Evolutionary conservation across 306 rosid genomes (phyloP), one percentile per base, ranked within the genome.

Genomic region (Glycine soja): DNA sequence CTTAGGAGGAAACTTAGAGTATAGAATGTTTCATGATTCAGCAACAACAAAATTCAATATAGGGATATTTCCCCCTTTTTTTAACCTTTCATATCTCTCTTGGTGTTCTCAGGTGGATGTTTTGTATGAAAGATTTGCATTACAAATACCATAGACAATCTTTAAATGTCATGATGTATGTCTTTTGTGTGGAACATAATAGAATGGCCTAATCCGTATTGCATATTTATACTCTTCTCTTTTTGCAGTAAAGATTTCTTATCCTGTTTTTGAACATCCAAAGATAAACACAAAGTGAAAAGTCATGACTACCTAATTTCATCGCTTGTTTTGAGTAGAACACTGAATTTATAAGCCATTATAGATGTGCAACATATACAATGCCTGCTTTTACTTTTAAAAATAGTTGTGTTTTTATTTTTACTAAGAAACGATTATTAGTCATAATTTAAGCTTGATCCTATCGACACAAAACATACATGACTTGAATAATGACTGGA

Each of bases 1-100:
- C 62, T 63, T 42, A 70, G 83, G 42, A 57, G 18, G 81, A 10
- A 75, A 11, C 24, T 16, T 79, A 11, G n/a, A 56, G 32, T 52
- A 19, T 46, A 63, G 74, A 54, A 57, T 58, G 72, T 58, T 51
- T 74, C 42, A 42, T 72, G 64, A 59, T 59, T 72, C 74, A 59
- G 68, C 69, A 79, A 53, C 11, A 48, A 65, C 16, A 40, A 13
- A 57, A 42, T 47, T 47, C 43, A 48, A 58, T 43, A 57, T 72
- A 72, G 13, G 13, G 10, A 72, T 3, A 40, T 77, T 83, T 47
- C 8, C 46, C 32, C 15, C 34, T 5, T 15, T 34, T 7, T 32
- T 53, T 56, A 11, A 24, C 8, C 54, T 4, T 64, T 74, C 54
- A 64, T 74, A 9, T 68, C 45, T 8, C 24, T 53, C 8, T 47